These are phyloP conservation scores for Vinca minor DNA, from an alignment of 257 asterid genomes.

Conservation along the genomic window DNA sequence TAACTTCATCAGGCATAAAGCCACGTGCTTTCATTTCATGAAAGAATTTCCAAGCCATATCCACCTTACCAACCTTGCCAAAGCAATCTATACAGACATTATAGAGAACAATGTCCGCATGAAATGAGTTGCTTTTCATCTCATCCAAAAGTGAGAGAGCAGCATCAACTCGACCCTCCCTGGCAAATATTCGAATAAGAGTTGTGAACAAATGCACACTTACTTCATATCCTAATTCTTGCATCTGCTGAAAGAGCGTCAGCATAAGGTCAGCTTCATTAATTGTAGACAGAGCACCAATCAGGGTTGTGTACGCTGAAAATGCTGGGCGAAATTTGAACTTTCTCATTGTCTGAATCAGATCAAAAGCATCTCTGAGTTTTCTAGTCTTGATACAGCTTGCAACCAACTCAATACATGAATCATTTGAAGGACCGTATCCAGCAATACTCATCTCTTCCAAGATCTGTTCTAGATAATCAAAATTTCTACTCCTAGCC, in stretches of 20 bases:
- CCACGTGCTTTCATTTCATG: slow-evolving; percentile 72
- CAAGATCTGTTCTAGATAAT: slow-evolving; percentile 44
- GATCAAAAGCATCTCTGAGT: slow-evolving; percentile 56
- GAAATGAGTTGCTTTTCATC: slow-evolving; percentile 71
- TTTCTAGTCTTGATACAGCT: slow-evolving; percentile 42
- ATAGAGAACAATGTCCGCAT: slow-evolving; percentile 82
- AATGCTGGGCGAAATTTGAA: slow-evolving; percentile 79
- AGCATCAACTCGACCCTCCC: slow-evolving; percentile 77
- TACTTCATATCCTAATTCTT: slow-evolving; percentile 89
- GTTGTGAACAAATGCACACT: slow-evolving; percentile 77
- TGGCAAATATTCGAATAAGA: slow-evolving; percentile 69
- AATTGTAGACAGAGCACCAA: slow-evolving; percentile 58
- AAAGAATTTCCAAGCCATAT: slow-evolving; percentile 93
- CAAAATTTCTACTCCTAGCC: slow-evolving; percentile 52
- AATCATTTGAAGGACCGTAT: slow-evolving; percentile 49
- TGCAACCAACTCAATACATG: slow-evolving; percentile 54
- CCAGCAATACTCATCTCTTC: slow-evolving; percentile 92
- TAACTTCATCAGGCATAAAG: slow-evolving; percentile 71
- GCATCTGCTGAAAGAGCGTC: slow-evolving; percentile 75
- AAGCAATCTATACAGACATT: slow-evolving; percentile 88
- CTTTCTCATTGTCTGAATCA: slow-evolving; percentile 74
- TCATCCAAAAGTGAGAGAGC: slow-evolving; percentile 77
- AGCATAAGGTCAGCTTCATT: slow-evolving; percentile 72
- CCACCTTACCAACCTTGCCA: slow-evolving; percentile 86
- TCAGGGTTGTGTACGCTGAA: slow-evolving; percentile 88